Conservation (phyloP, 192 early-diverging fungal genomes). For the Dimargaris cristalligena region DNA sequence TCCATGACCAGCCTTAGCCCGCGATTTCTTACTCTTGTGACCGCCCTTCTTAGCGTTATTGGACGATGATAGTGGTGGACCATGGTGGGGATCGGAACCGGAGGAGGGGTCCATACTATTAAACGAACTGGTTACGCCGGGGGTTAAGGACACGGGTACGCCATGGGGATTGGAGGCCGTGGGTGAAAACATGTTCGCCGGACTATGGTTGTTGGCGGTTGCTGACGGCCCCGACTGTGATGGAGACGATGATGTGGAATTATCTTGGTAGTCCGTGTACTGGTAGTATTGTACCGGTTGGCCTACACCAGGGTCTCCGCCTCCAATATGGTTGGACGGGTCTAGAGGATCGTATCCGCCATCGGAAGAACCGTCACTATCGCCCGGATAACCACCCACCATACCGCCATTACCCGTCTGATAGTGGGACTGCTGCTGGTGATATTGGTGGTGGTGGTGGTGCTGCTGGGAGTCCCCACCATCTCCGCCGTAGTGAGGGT, state of each 20-base stretch:
- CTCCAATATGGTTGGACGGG: no score
- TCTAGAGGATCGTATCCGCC: slow-evolving; percentile 6
- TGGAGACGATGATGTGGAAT: no score
- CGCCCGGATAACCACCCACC: not conserved
- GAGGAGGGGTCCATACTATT: not conserved
- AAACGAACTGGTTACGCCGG: not conserved
- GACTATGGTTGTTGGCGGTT: slow-evolving; percentile 4
- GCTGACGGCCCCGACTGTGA: no score
- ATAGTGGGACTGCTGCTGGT: slow-evolving; percentile 7
- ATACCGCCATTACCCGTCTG: not conserved
- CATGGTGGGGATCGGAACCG: not conserved
- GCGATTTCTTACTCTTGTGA: no score
- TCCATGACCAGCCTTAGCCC: not conserved
- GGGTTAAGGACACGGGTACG: slow-evolving; percentile 14
- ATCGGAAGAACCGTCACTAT: not conserved
- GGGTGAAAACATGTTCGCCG: slow-evolving; percentile 19
- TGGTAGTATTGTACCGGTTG: slow-evolving; percentile 8
- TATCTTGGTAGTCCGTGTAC: no score
- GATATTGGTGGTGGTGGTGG: slow-evolving; percentile 11
- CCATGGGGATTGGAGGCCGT: slow-evolving; percentile 14
- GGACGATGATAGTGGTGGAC: not conserved
- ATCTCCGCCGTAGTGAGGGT: slow-evolving; percentile 13
- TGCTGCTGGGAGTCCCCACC: slow-evolving; percentile 10
- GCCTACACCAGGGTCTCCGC: no score
- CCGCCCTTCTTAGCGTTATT: not conserved